Evolutionary conservation across 805 yeast genomes (phyloP), one percentile per base, ranked within the genome.

Genomic region (Isabelozyma gotoi): DNA sequence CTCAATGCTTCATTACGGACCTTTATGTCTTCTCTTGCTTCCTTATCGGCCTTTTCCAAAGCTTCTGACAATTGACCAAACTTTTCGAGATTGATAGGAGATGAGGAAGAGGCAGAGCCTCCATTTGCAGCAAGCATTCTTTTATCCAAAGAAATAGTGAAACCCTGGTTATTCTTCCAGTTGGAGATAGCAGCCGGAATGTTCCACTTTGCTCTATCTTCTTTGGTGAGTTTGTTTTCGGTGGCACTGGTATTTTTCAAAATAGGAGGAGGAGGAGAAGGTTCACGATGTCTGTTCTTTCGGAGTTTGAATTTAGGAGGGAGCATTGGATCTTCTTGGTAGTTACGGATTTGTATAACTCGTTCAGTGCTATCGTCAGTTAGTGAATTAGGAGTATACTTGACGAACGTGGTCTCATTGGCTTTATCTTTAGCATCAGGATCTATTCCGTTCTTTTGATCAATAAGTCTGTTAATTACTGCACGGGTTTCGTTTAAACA

Each of bases 101-200:
- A 63, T 2, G 73, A 65, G 11, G 36, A 39, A 2, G 39, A 20
- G 7, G 20, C 24, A 10, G 50, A 40, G 7, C 62, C 61, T n/a
- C 60, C 59, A 11, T 77, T 75, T 2, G 81, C 74, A 1, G 84
- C 84, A 18, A 56, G 46, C 43, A 88, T 69, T 46, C 97, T 71
- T 55, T 85, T 87, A 42, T 90, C 96, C 33, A 91, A 63, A 0
- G 85, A 81, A 36, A 91, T 83, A 0, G 96, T 82, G 58, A 82
- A 88, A 1, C 98, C 97, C 52, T 87, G 85, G 14, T 91, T 88
- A 62, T 94, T 94, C 62, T 90, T 91, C 97, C 98, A 94, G 61
- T 88, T 89, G 1, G 98, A 92, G 0, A 92, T 79, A 1, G 95
- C 88, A 0, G 96, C 83, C 0, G 98, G 98, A 21, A 94, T 89